A percentile compares a stretch with the other conserved stretches of the same genome.
Evolutionary conservation across 2,329 filamentous ascomycete genomes (phyloP).

Genomic region (Calonectria fujianensis): DNA sequence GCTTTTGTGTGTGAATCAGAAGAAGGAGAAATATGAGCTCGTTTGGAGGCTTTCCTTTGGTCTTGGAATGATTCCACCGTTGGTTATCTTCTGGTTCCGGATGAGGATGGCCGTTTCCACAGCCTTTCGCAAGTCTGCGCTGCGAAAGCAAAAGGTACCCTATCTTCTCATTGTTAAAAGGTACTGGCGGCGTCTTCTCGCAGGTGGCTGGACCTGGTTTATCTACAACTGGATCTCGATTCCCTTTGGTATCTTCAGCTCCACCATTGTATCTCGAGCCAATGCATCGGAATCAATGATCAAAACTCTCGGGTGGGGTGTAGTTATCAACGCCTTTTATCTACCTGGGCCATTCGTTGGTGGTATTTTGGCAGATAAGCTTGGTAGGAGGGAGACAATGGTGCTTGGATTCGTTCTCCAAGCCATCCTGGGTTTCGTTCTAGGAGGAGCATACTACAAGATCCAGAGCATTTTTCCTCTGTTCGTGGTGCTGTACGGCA

Average conservation of each 20-base stretch:
- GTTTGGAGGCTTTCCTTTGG: slow-evolving; percentile 72
- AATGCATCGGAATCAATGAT: slow-evolving; percentile 63
- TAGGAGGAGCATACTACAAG: slow-evolving; percentile 66
- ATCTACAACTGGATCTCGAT: slow-evolving; percentile 73
- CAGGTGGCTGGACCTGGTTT: slow-evolving; percentile 70
- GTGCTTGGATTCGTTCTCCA: slow-evolving; percentile 68
- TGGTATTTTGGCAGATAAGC: slow-evolving; percentile 67
- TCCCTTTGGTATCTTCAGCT: slow-evolving; percentile 73
- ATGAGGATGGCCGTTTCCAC: slow-evolving; percentile 71
- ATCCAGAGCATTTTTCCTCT: slow-evolving; percentile 69
- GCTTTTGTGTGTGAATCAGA: slow-evolving; percentile 67
- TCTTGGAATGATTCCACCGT: slow-evolving; percentile 68
- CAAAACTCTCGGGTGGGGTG: slow-evolving; percentile 66
- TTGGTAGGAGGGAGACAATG: slow-evolving; percentile 71
- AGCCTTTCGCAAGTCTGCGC: slow-evolving; percentile 67
- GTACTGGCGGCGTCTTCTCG: slow-evolving; percentile 70
- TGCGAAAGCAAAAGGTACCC: slow-evolving; percentile 66
- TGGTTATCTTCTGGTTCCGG: slow-evolving; percentile 72
- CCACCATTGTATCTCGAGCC: slow-evolving; percentile 68
- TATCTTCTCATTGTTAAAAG: slow-evolving; percentile 68
- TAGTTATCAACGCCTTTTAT: slow-evolving; percentile 70
- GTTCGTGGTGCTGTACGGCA: slow-evolving; percentile 70
- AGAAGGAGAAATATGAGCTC: slow-evolving; percentile 62
- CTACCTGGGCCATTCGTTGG: slow-evolving; percentile 68
- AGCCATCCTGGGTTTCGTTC: slow-evolving; percentile 68